Evolutionary conservation across 257 asterid genomes (phyloP), one percentile per base, ranked within the genome.

Genomic region (Solanum peruvianum): DNA sequence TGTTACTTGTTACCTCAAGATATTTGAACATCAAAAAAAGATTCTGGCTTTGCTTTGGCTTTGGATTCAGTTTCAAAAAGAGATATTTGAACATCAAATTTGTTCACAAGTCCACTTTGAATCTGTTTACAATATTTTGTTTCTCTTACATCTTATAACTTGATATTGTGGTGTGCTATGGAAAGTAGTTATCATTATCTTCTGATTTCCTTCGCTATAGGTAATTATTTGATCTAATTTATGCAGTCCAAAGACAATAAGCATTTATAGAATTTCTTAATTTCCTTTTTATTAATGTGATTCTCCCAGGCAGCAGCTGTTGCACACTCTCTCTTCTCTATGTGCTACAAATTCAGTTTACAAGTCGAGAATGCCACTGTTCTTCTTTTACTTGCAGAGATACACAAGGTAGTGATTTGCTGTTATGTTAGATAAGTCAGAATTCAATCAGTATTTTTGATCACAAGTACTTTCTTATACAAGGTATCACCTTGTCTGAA

Each of bases 351-450:
- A 87, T 95, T 91, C 86, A 92, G 94, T 90, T 91, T 97, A 95
- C 97, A 97, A 91, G 96, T 97, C 44, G 95, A 95, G 93, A 97
- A 94, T 91, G 99, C 99, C 66, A 88, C 92, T 49, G 94, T 94
- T 89, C 98, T 97, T 89, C 97, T 97, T 90, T 89, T 97, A 93
- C 97, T 97, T 85, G 99, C 99, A 42, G 99, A 97, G 93, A 97
- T 97, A 89, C 97, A 94, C 92, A 95, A 94, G 99, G 99, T 96
- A 92, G 71, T 33, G 44, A 29, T 29, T 80, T 80, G 11, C 18
- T 80, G 44, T 80, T 29, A 41, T n/a, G 21, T 76, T 76, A 31
- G 83, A 76, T 76, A 12, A 42, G 83, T 76, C 60, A 42, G 29
- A 76, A 58, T 76, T 76, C 37, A 80, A 80, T 49, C 85, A 11